phyloP scores from a whole-genome alignment of 352 stramenopile genomes.

The Phytophthora rubi region DNA sequence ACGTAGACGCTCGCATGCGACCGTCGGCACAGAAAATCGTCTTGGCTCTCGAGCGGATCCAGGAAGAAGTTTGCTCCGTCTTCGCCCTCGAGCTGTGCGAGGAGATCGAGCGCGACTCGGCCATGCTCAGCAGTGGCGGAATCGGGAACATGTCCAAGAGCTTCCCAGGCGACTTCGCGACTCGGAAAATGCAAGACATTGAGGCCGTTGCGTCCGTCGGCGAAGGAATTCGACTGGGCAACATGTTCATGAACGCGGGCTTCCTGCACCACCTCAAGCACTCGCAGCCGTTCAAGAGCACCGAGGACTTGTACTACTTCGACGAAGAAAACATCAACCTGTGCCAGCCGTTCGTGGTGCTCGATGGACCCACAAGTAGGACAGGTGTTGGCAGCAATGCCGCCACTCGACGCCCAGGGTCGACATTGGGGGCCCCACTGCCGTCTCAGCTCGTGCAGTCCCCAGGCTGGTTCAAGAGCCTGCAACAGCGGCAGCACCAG shows the following conservation, averaged over 20 bases:
- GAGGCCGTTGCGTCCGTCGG: conserved; percentile 43
- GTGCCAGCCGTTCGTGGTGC: conserved; percentile 43
- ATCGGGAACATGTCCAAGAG: conserved; percentile 25
- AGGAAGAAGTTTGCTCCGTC: conserved; percentile 49
- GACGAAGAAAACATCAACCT: conserved; percentile 49
- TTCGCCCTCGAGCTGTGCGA: conserved; percentile 46
- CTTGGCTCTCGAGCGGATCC: conserved; percentile 46
- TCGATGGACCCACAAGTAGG: conserved; percentile 34
- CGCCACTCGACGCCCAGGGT: conserved; percentile 22
- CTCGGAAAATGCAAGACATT: conserved; percentile 50
- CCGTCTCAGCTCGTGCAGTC: conserved; percentile 44
- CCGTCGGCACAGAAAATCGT: conserved; percentile 55
- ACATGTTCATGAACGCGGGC: conserved; percentile 64
- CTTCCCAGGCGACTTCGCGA: conserved; percentile 34
- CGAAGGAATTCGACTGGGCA: conserved; percentile 57
- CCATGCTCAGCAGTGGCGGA: conserved; percentile 30
- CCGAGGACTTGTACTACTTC: conserved; percentile 53
- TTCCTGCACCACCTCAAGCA: conserved; percentile 66
- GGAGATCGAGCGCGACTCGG: conserved; percentile 38
- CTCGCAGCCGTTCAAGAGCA: conserved; percentile 45
- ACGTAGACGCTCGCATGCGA: conserved; percentile 43
- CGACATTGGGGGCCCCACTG: conserved; percentile 31
- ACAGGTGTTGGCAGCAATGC: conserved; percentile 13
- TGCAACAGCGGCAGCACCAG: conserved; percentile 34
- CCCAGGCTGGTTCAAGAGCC: conserved; percentile 39